These are phyloP conservation scores for Ophiostoma sp. DNA, from an alignment of 2,329 filamentous ascomycete genomes.

Conservation along the genomic window DNA sequence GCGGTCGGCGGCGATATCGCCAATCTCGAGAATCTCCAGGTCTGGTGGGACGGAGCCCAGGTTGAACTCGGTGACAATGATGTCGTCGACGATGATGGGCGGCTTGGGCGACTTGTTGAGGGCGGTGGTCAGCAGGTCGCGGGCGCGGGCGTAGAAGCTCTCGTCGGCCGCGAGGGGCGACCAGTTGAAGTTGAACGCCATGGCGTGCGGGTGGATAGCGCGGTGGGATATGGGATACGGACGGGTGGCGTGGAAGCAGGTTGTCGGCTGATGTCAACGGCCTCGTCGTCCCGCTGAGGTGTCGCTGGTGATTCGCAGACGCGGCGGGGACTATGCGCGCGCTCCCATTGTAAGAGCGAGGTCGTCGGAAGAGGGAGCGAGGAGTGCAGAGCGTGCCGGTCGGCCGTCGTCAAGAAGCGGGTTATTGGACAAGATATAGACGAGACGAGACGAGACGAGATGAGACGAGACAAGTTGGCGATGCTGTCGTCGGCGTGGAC, in stretches of 20 bases:
- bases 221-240: not conserved
- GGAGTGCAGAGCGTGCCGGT: not conserved
- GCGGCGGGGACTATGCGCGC: conserved; percentile 11
- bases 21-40: conserved; percentile 94
- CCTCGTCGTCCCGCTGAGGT: conserved; percentile 15
- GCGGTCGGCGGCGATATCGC: conserved; percentile 91
- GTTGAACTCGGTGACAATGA: conserved; percentile 96
- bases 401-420: not conserved
- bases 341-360: conserved; percentile 21
- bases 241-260: too few species aligned
- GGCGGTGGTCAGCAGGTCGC: conserved; percentile 88
- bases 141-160: conserved; percentile 80
- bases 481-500: conserved; percentile 6
- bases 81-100: conserved; percentile 98
- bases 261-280: not conserved
- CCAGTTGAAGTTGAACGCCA: conserved; percentile 99
- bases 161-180: conserved; percentile 96
- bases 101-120: conserved; percentile 98
- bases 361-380: not conserved
- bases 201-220: conserved; percentile 38
- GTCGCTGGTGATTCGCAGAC: conserved; percentile 13
- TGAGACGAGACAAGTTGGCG: not conserved
- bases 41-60: conserved; percentile 90
- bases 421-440: not conserved
- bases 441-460: not conserved